Conservation (phyloP, 805 yeast species). For the Kregervanrija pseudodelftensis region DNA sequence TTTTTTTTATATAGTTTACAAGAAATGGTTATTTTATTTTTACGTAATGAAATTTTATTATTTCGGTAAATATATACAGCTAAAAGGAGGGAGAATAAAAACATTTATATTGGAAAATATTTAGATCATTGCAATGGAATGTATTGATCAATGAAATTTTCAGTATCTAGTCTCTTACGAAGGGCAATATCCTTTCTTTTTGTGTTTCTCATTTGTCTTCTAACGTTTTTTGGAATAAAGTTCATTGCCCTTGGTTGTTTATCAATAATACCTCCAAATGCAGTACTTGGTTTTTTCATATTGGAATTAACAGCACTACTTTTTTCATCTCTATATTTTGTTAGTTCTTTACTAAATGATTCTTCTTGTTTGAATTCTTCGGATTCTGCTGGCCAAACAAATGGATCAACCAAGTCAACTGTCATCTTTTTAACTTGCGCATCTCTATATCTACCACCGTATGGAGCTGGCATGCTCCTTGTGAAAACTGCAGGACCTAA, state of each 20-base stretch:
- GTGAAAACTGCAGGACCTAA: slow-evolving; percentile 65
- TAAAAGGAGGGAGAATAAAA: too few species aligned
- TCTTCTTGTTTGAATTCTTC: slow-evolving; percentile 28
- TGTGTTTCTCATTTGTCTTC: slow-evolving; percentile 39
- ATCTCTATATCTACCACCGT: slow-evolving; percentile 62
- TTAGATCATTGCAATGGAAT: slow-evolving; percentile 31
- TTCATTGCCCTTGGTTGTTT: slow-evolving; percentile 54
- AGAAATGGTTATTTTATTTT: too few species aligned
- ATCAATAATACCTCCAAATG: slow-evolving; percentile 64
- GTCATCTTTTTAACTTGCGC: slow-evolving; percentile 94
- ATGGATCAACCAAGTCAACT: slow-evolving; percentile 91
- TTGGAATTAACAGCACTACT: slow-evolving; percentile 56
- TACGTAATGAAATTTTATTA: neutral
- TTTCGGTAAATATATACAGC: neutral
- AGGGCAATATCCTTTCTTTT: slow-evolving; percentile 29
- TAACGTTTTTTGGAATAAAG: slow-evolving; percentile 47
- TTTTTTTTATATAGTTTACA: too few species aligned
- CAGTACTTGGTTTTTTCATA: slow-evolving; percentile 53
- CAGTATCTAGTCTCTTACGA: slow-evolving; percentile 22
- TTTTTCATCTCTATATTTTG: slow-evolving; percentile 45
- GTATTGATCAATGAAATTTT: slow-evolving; percentile 34
- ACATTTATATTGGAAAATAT: slow-evolving; percentile 8
- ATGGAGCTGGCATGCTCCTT: slow-evolving; percentile 45
- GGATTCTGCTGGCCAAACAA: slow-evolving; percentile 81
- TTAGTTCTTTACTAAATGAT: slow-evolving; percentile 36